phyloP scores from a whole-genome alignment of 441 rosid genomes.

The Gossypium gossypioides region DNA sequence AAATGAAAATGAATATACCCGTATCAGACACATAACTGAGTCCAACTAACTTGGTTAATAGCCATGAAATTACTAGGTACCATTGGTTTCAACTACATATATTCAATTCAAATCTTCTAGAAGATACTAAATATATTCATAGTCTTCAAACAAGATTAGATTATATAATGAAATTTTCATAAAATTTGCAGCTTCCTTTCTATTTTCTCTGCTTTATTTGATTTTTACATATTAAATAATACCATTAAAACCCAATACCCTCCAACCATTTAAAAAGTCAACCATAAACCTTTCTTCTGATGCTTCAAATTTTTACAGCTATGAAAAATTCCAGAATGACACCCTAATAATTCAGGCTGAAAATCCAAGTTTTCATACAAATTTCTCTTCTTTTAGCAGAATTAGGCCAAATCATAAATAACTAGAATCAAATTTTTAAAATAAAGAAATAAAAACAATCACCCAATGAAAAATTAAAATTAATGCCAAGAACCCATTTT shows the following conservation, averaged over 20 bases:
- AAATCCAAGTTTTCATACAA: background rate
- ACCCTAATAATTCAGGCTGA: background rate
- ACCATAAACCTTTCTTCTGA: background rate
- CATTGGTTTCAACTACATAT: background rate
- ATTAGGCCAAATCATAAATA: background rate
- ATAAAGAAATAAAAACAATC: background rate
- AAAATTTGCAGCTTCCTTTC: too few relatives aligned
- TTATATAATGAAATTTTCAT: too few relatives aligned
- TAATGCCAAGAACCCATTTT: slow-evolving; percentile 3
- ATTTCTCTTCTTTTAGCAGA: background rate
- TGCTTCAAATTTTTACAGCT: background rate
- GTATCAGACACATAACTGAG: too few relatives aligned
- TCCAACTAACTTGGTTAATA: too few relatives aligned
- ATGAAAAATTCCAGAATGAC: background rate
- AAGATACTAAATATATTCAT: background rate
- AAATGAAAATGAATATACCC: too few relatives aligned
- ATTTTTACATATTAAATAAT: too few relatives aligned
- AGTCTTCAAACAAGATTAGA: background rate
- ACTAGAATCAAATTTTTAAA: background rate
- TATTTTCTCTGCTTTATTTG: too few relatives aligned
- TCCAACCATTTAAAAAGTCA: background rate
- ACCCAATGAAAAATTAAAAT: slow-evolving; percentile 2
- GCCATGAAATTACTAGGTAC: background rate
- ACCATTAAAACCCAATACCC: too few relatives aligned
- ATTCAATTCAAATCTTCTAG: background rate